phyloP scores from a whole-genome alignment of 805 yeast species.

The Candida multigemmis region DNA sequence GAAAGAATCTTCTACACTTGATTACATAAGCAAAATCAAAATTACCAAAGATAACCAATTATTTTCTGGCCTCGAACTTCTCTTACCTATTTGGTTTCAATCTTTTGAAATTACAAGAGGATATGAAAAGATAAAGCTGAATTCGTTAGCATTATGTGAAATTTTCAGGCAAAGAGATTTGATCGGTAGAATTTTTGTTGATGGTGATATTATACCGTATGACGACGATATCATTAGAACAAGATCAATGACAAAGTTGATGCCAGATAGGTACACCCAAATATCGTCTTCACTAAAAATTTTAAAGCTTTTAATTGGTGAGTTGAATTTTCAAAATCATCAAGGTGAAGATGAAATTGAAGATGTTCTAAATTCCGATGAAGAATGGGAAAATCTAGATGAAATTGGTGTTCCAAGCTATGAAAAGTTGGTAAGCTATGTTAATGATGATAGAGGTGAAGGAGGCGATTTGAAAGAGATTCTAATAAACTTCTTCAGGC shows the following conservation, averaged over 20 bases:
- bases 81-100: constrained; percentile 75
- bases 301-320: constrained; percentile 59
- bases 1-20: constrained; percentile 11
- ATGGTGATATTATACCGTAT: constrained; percentile 70
- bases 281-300: constrained; percentile 68
- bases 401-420: constrained; percentile 55
- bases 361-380: constrained; percentile 37
- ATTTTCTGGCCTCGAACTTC: constrained; percentile 39
- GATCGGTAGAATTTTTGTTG: constrained; percentile 51
- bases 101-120: constrained; percentile 79
- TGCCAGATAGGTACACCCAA: constrained; percentile 55
- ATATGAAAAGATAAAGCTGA: constrained; percentile 55
- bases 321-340: constrained; percentile 54
- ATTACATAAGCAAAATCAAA: too few species aligned
- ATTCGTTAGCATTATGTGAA: constrained; percentile 62
- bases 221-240: constrained; percentile 65
- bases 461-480: constrained; percentile 29
- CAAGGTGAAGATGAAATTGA: constrained; percentile 27
- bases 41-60: constrained; percentile 1
- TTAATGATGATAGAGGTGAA: constrained; percentile 30
- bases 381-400: constrained; percentile 73
- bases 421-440: constrained; percentile 53
- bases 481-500: constrained; percentile 45
- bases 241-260: constrained; percentile 67
- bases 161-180: constrained; percentile 55